A percentile compares a stretch with the other conserved stretches of the same genome.
Conservation (phyloP, 1,139 yeast genomes). For the Kodamaea plutei region DNA sequence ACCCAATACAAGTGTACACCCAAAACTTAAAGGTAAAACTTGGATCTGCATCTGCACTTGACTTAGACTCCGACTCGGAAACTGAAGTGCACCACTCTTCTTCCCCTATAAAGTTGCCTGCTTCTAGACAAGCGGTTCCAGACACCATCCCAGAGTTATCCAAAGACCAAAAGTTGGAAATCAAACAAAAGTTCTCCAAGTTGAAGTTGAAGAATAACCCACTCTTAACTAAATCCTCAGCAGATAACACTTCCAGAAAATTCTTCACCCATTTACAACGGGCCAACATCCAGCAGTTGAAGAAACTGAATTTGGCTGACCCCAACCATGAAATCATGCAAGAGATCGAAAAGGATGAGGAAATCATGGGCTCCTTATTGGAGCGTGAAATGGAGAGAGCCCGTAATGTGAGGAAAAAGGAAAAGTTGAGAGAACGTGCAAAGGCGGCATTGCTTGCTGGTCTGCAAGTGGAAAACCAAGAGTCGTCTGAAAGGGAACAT, state of each 20-base stretch:
- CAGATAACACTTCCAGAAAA: conserved; percentile 3
- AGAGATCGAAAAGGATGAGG: conserved; percentile 40
- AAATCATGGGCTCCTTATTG: conserved; percentile 45
- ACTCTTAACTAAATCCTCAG: conserved; percentile 2
- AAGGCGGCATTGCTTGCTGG: conserved; percentile 29
- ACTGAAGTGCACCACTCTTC: conserved; percentile 10
- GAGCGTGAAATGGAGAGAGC: conserved; percentile 61
- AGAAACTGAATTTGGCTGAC: conserved; percentile 19
- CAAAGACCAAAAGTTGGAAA: conserved; percentile 32
- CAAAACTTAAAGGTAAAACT: conserved; percentile 26
- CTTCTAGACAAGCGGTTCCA: too few species aligned
- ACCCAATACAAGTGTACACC: conserved; percentile 38
- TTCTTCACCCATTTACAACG: conserved; percentile 22
- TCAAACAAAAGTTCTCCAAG: conserved; percentile 35
- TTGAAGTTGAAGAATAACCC: conserved; percentile 13
- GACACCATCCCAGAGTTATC: conserved; percentile 29
- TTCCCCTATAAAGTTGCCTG: conserved; percentile 8
- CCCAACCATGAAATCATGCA: conserved; percentile 30
- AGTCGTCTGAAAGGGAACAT: conserved; percentile 11
- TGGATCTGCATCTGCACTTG: conserved; percentile 21
- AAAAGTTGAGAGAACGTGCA: conserved; percentile 39
- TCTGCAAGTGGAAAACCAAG: conserved; percentile 18
- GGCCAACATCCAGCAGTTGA: conserved; percentile 37
- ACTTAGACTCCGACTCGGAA: conserved; percentile 24
- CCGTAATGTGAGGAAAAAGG: conserved; percentile 48